These are phyloP conservation scores for Dillenia turbinata DNA, from an alignment of 164 flowering plant species.

Conservation along the genomic window DNA sequence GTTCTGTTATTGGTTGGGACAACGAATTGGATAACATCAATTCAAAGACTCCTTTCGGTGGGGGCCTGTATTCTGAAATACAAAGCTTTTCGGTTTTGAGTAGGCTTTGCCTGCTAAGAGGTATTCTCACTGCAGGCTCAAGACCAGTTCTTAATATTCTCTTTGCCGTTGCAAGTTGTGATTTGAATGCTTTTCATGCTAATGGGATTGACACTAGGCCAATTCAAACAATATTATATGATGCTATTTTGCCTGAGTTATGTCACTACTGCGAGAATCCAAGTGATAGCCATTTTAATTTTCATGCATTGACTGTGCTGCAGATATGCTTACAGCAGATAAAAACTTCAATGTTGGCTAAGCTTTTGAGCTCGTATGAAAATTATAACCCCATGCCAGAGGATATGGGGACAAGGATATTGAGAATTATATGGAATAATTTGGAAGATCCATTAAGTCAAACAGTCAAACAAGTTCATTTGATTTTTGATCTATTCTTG, in stretches of 20 bases:
- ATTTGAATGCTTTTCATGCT: constrained; percentile 12
- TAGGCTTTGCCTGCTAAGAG: constrained; percentile 86
- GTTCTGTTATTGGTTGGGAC: constrained; percentile 13
- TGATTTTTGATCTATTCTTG: constrained; percentile 79
- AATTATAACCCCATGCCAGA: constrained; percentile 63
- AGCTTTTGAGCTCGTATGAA: constrained; percentile 25
- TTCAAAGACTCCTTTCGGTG: constrained; percentile 44
- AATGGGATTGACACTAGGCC: constrained; percentile 14
- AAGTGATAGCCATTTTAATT: constrained; percentile 88
- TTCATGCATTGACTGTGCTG: constrained; percentile 88
- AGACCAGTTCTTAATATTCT: constrained; percentile 55
- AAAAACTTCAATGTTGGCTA: constrained; percentile 59
- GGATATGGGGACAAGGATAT: constrained; percentile 54
- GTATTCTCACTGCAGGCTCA: constrained; percentile 88
- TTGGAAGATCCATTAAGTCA: constrained; percentile 97
- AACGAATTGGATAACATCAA: constrained; percentile 19
- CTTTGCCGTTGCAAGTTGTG: constrained; percentile 23
- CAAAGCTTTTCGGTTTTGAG: constrained; percentile 49
- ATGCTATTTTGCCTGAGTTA: constrained; percentile 89
- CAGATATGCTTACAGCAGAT: constrained; percentile 98
- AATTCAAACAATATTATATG: constrained; percentile 68
- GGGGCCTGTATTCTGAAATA: constrained; percentile 51
- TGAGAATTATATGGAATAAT: constrained; percentile 92
- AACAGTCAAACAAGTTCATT: constrained; percentile 97
- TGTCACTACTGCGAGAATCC: constrained; percentile 86